Conservation (phyloP, 441 rosid genomes). For the Aquilaria agallochum region DNA sequence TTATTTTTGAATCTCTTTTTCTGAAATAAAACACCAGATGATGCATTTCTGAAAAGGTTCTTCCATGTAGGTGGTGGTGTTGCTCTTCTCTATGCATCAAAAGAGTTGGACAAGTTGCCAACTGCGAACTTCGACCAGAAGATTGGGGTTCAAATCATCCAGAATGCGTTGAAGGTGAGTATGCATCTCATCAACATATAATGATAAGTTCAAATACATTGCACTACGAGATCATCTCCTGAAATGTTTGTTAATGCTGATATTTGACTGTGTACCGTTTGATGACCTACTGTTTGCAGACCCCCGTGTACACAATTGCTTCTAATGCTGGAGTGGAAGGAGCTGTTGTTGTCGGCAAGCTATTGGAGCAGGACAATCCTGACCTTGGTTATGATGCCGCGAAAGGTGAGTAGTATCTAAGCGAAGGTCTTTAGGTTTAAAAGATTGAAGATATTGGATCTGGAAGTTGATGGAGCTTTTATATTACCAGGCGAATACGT, state of each 20-base stretch:
- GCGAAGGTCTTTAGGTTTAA: neutral
- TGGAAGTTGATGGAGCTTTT: slow-evolving; percentile 4
- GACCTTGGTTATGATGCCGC: slow-evolving; percentile 94
- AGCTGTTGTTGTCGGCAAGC: slow-evolving; percentile 87
- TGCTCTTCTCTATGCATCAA: slow-evolving; percentile 77
- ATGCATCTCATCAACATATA: no score
- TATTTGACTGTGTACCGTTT: no score
- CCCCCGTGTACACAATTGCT: slow-evolving; percentile 72
- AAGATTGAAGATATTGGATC: neutral
- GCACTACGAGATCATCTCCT: neutral
- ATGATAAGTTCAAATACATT: neutral
- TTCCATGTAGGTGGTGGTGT: slow-evolving; percentile 71
- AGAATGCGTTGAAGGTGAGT: slow-evolving; percentile 79
- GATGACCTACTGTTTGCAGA: slow-evolving; percentile 32
- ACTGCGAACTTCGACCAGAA: slow-evolving; percentile 87
- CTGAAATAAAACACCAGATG: neutral
- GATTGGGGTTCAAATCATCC: slow-evolving; percentile 86
- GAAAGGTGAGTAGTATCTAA: slow-evolving; percentile 41
- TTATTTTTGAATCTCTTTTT: neutral
- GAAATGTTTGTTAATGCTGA: neutral
- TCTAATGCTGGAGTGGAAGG: slow-evolving; percentile 87
- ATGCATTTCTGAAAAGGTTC: neutral
- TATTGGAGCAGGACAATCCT: slow-evolving; percentile 73
- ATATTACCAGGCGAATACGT: slow-evolving; percentile 60
- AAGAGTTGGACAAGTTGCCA: slow-evolving; percentile 65